phyloP scores from a whole-genome alignment of 257 asterid genomes.

The Primulina tabacum region DNA sequence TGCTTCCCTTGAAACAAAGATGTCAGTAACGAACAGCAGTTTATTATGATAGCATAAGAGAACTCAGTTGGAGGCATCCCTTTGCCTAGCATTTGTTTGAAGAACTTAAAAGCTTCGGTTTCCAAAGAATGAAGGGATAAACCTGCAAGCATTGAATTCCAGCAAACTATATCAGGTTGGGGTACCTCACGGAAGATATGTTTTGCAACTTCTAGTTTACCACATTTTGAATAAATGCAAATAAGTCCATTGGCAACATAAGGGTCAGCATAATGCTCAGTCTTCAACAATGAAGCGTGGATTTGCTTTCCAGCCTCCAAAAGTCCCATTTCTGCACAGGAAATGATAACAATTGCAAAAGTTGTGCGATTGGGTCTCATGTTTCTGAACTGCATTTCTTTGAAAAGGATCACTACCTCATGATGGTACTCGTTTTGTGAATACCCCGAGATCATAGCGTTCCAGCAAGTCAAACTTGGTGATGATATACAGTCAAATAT shows the following conservation, averaged over 20 bases:
- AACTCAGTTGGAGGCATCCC: slow-evolving; percentile 54
- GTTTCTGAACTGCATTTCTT: slow-evolving; percentile 60
- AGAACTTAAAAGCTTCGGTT: slow-evolving; percentile 46
- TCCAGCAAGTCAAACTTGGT: slow-evolving; percentile 67
- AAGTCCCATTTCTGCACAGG: slow-evolving; percentile 50
- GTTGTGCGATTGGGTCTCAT: slow-evolving; percentile 58
- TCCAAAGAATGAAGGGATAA: slow-evolving; percentile 49
- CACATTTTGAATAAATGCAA: slow-evolving; percentile 61
- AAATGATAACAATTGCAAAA: slow-evolving; percentile 56
- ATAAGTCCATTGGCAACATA: slow-evolving; percentile 63
- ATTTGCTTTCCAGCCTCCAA: slow-evolving; percentile 62
- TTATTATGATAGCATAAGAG: slow-evolving; percentile 51
- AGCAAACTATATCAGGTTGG: slow-evolving; percentile 47
- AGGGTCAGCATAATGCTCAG: slow-evolving; percentile 38
- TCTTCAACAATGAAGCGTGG: slow-evolving; percentile 48
- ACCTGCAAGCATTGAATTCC: slow-evolving; percentile 67
- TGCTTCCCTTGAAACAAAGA: slow-evolving; percentile 58
- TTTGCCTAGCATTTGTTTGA: slow-evolving; percentile 40
- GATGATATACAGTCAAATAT: slow-evolving; percentile 47
- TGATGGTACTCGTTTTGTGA: slow-evolving; percentile 46
- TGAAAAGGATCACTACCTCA: slow-evolving; percentile 53
- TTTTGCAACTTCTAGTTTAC: slow-evolving; percentile 44
- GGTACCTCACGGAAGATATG: slow-evolving; percentile 42
- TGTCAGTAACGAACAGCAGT: slow-evolving; percentile 50
- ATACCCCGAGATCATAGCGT: slow-evolving; percentile 63